Conservation (phyloP, 1,284 basidiomycete species). For the Caloboletus firmus region DNA sequence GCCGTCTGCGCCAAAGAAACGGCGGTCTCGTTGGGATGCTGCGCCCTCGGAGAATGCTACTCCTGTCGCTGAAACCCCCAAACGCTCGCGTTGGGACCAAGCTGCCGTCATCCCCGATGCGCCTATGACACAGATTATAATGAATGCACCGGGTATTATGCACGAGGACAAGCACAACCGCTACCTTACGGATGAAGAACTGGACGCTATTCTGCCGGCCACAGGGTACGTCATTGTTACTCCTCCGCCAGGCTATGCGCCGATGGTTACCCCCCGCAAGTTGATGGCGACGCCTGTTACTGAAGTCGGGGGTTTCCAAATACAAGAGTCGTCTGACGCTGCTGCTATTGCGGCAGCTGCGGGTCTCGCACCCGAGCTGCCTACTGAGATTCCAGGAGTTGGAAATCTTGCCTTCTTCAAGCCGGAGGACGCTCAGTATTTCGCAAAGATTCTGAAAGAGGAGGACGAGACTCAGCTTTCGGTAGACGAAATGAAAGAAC, state of each 20-base stretch:
- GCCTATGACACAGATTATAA: constrained; percentile 75
- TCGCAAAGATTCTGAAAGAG: constrained; percentile 93
- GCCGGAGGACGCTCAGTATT: constrained; percentile 96
- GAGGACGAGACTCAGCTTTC: constrained; percentile 94
- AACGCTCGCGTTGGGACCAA: constrained; percentile 96
- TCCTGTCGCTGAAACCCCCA: constrained; percentile 59
- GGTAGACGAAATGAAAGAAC: constrained; percentile 98
- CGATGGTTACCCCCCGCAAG: constrained; percentile 77
- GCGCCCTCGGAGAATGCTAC: constrained; percentile 67
- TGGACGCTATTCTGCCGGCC: constrained; percentile 86
- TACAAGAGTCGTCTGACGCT: constrained; percentile 91
- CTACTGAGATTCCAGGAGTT: constrained; percentile 98
- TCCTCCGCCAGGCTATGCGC: constrained; percentile 92
- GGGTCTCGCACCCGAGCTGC: constrained; percentile 89
- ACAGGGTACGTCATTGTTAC: constrained; percentile 90
- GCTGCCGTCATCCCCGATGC: constrained; percentile 61
- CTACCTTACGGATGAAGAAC: constrained; percentile 93
- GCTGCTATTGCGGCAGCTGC: constrained; percentile 84
- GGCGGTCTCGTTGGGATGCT: constrained; percentile 93
- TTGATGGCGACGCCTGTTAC: constrained; percentile 73
- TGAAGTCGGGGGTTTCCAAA: constrained; percentile 87
- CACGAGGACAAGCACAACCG: constrained; percentile 94
- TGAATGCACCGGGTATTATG: constrained; percentile 81
- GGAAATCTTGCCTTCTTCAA: constrained; percentile 98
- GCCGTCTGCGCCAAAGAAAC: constrained; percentile 79